phyloP scores from a whole-genome alignment of 2,329 filamentous ascomycete species.

The Calonectria leucothoes region DNA sequence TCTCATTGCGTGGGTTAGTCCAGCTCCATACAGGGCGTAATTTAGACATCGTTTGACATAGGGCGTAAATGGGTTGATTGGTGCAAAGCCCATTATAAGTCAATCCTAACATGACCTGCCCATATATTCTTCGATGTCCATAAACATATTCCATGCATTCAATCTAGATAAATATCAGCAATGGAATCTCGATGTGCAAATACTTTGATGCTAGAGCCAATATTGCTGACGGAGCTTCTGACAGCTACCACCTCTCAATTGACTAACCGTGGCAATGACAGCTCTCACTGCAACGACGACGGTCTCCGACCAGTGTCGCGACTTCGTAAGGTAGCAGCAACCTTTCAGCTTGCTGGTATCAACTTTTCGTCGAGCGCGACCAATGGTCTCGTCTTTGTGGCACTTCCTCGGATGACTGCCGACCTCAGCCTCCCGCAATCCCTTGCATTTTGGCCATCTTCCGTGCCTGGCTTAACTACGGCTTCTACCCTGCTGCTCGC shows the following conservation, averaged over 20 bases:
- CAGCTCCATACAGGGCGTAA: neutral
- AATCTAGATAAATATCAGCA: too few species aligned
- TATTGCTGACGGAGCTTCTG: neutral
- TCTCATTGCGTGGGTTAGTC: too few species aligned
- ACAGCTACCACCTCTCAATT: neutral
- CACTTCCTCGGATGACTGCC: constrained; percentile 51
- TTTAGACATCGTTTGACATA: neutral
- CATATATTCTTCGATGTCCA: too few species aligned
- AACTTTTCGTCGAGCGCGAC: constrained; percentile 18
- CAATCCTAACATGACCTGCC: too few species aligned
- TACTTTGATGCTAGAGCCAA: too few species aligned
- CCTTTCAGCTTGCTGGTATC: constrained; percentile 4
- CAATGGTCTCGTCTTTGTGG: constrained; percentile 47
- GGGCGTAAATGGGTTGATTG: neutral
- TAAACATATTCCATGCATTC: too few species aligned
- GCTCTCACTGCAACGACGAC: neutral
- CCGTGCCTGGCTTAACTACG: constrained; percentile 46
- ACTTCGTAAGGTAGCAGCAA: neutral
- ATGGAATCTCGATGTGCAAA: too few species aligned
- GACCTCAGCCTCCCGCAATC: constrained; percentile 44
- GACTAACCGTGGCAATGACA: neutral
- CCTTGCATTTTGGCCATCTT: constrained; percentile 50
- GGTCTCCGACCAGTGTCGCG: neutral
- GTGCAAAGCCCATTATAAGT: too few species aligned
- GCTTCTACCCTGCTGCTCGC: constrained; percentile 49